phyloP scores from a whole-genome alignment of 352 stramenopile genomes.

The Achlya hypogyna region DNA sequence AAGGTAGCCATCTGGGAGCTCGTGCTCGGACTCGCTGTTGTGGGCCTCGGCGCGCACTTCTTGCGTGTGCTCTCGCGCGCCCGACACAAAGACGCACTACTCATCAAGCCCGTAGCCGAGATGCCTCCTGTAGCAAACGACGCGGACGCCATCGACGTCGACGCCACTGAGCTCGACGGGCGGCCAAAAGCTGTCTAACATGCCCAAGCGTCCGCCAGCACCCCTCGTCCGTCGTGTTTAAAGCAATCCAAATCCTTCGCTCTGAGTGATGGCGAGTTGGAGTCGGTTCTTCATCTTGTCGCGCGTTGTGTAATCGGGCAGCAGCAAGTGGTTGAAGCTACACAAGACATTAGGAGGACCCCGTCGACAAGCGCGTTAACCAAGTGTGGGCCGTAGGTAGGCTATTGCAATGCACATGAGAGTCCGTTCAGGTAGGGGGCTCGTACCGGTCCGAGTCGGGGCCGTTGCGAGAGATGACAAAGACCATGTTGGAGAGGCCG shows the following conservation, averaged over 20 bases:
- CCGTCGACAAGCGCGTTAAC: constrained; percentile 23
- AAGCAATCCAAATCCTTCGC: constrained; percentile 73
- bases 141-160: background rate
- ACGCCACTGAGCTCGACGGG: constrained; percentile 10
- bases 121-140: background rate
- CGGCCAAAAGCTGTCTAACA: no score
- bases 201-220: background rate
- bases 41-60: background rate
- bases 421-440: background rate
- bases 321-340: constrained; percentile 83
- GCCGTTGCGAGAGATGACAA: constrained; percentile 80
- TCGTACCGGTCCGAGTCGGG: constrained; percentile 42
- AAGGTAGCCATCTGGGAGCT: constrained; percentile 18
- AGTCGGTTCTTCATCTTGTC: constrained; percentile 78
- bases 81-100: background rate
- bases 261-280: constrained; percentile 69
- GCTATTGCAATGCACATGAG: constrained; percentile 23
- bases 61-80: constrained; percentile 1
- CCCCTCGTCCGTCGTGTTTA: constrained; percentile 23
- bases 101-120: constrained; percentile 12
- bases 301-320: constrained; percentile 65
- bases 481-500: constrained; percentile 66
- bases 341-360: background rate
- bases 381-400: constrained; percentile 82
- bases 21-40: background rate